phyloP scores from a whole-genome alignment of 2,329 filamentous ascomycete genomes.

The Colletotrichum magnum region DNA sequence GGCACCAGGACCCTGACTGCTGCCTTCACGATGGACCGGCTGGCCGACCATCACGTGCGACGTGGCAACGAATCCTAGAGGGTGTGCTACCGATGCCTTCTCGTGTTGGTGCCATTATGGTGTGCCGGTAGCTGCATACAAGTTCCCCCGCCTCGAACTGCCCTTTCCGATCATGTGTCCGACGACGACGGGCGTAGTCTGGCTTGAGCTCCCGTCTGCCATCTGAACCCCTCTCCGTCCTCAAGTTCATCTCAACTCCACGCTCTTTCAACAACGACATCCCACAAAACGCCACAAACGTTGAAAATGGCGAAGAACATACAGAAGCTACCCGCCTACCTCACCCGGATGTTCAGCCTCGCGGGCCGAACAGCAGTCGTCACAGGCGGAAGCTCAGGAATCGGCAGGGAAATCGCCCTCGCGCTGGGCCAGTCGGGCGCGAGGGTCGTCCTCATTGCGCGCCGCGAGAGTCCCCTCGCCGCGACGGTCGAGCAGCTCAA shows the following conservation, averaged over 20 bases:
- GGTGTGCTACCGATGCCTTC: neutral
- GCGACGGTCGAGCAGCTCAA: constrained; percentile 45
- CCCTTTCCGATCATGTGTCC: constrained; percentile 1
- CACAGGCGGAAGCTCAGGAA: constrained; percentile 53
- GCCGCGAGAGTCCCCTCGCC: constrained; percentile 44
- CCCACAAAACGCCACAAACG: too few species aligned
- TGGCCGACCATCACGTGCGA: constrained; percentile 18
- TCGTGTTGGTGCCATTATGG: neutral
- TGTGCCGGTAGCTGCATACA: constrained; percentile 35
- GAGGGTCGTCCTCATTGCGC: constrained; percentile 49
- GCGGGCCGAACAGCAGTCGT: constrained; percentile 48
- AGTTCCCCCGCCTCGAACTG: constrained; percentile 15
- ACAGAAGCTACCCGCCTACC: constrained; percentile 41
- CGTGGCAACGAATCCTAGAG: neutral
- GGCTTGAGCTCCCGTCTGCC: neutral
- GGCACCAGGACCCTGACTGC: neutral
- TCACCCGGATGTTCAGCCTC: constrained; percentile 49
- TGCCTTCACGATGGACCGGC: neutral
- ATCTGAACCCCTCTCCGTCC: constrained; percentile 14
- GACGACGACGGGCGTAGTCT: neutral
- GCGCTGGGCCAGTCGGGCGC: constrained; percentile 49
- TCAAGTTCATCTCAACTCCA: neutral
- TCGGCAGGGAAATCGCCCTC: constrained; percentile 50
- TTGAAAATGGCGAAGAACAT: constrained; percentile 30
- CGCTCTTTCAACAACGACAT: neutral